Percentiles rank a stretch among this genome's conserved stretches.
Conservation (phyloP, 176 grass and related monocot species). For the Panicum miliaceum region DNA sequence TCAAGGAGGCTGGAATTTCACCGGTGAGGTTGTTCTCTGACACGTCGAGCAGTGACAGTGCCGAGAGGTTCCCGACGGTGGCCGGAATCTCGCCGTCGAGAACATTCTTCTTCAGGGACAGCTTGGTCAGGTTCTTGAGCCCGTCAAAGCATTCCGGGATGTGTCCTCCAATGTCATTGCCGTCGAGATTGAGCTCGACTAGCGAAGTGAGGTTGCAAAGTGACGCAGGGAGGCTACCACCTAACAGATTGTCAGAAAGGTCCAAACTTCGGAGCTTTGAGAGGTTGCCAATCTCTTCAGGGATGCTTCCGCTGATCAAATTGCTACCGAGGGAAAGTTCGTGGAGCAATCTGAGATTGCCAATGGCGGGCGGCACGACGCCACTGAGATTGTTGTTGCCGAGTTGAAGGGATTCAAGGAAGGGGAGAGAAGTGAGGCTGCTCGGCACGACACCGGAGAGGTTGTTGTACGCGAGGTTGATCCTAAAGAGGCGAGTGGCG, state of each 20-base stretch:
- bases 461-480: conserved; percentile 88
- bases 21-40: conserved; percentile 88
- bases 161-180: conserved; percentile 57
- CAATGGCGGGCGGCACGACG: conserved; percentile 57
- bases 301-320: conserved; percentile 71
- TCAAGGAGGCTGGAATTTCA: conserved; percentile 68
- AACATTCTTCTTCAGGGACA: conserved; percentile 61
- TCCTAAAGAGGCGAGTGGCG: conserved; percentile 59
- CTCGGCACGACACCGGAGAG: conserved; percentile 67
- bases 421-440: conserved; percentile 49
- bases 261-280: conserved; percentile 67
- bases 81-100: conserved; percentile 71
- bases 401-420: conserved; percentile 64
- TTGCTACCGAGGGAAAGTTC: conserved; percentile 64
- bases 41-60: conserved; percentile 70
- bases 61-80: conserved; percentile 60
- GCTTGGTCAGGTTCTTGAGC: conserved; percentile 62
- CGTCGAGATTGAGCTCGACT: conserved; percentile 53
- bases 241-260: conserved; percentile 67
- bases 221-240: conserved; percentile 52
- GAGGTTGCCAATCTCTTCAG: conserved; percentile 61
- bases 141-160: conserved; percentile 63
- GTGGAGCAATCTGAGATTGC: conserved; percentile 57
- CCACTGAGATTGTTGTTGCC: conserved; percentile 73
- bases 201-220: conserved; percentile 63